Conservation (phyloP, 78 protist species). For the Capsaspora owczarzaki region DNA sequence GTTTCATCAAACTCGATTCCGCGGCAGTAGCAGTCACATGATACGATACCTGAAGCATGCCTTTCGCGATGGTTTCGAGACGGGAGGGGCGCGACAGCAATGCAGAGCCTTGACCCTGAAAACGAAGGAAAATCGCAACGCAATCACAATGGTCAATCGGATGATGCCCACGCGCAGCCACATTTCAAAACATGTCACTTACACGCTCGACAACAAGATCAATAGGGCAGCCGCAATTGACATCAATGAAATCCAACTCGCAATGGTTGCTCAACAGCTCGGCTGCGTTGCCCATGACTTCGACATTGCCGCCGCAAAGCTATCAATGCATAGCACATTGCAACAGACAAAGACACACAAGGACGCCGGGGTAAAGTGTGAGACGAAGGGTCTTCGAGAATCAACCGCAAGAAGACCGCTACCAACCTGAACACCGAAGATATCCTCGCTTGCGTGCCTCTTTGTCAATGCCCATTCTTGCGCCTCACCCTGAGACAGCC, state of each 20-base stretch:
- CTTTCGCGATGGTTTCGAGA: conserved; percentile 21
- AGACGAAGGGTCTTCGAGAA: neutral
- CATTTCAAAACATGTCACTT: neutral
- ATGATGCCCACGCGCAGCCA: neutral
- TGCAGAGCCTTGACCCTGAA: conserved; percentile 60
- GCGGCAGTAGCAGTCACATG: too few relatives aligned
- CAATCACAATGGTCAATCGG: neutral
- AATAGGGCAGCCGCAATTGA: conserved; percentile 93
- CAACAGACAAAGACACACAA: neutral
- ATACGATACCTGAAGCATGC: conserved; percentile 2
- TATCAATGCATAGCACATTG: neutral
- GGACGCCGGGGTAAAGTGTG: neutral
- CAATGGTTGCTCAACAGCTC: conserved; percentile 26
- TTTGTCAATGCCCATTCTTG: conserved; percentile 69
- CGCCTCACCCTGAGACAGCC: conserved; percentile 42
- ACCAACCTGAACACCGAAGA: conserved; percentile 86
- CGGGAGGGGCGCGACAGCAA: conserved; percentile 40
- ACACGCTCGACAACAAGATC: conserved; percentile 60
- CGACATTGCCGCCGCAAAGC: conserved; percentile 53
- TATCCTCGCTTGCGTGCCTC: conserved; percentile 72
- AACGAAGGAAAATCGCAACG: neutral
- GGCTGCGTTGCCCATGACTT: conserved; percentile 31
- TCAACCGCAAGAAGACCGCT: neutral
- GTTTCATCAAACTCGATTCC: too few relatives aligned
- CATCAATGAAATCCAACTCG: conserved; percentile 72